phyloP scores from a whole-genome alignment of 345 rosid genomes.

The Combretum micranthum region DNA sequence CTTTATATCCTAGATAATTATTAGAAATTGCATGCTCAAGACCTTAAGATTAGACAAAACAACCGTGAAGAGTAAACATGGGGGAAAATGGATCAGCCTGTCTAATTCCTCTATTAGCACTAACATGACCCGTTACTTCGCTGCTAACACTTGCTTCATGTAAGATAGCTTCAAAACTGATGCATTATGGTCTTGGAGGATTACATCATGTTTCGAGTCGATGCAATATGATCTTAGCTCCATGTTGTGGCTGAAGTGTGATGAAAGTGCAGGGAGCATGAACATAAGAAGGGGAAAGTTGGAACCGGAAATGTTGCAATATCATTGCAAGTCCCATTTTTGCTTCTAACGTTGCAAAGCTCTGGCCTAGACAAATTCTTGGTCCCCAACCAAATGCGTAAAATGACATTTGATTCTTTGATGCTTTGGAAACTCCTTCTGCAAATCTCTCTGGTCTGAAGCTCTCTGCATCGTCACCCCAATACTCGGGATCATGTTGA shows the following conservation, averaged over 20 bases:
- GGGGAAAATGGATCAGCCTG: too few species aligned
- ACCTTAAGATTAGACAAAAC: too few species aligned
- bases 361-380: constrained; percentile 27
- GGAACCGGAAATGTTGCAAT: constrained; percentile 32
- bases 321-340: constrained; percentile 47
- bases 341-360: constrained; percentile 48
- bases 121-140: too few species aligned
- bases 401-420: constrained; percentile 16
- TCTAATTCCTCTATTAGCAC: too few species aligned
- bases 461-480: constrained; percentile 29
- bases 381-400: constrained; percentile 35
- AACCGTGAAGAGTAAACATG: too few species aligned
- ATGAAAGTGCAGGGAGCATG: constrained; percentile 41
- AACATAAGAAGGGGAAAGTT: constrained; percentile 41
- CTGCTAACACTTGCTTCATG: too few species aligned
- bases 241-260: constrained; percentile 48
- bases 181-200: too few species aligned
- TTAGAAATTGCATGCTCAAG: too few species aligned
- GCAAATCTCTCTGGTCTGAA: constrained; percentile 32
- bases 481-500: constrained; percentile 23
- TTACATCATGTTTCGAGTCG: too few species aligned
- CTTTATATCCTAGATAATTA: too few species aligned
- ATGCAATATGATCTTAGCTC: constrained; percentile 14
- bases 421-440: constrained; percentile 27
- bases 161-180: too few species aligned